A percentile compares a stretch with the other conserved stretches of the same genome.
phyloP scores from a whole-genome alignment of 805 yeast genomes.

The Ogataea kodamae region DNA sequence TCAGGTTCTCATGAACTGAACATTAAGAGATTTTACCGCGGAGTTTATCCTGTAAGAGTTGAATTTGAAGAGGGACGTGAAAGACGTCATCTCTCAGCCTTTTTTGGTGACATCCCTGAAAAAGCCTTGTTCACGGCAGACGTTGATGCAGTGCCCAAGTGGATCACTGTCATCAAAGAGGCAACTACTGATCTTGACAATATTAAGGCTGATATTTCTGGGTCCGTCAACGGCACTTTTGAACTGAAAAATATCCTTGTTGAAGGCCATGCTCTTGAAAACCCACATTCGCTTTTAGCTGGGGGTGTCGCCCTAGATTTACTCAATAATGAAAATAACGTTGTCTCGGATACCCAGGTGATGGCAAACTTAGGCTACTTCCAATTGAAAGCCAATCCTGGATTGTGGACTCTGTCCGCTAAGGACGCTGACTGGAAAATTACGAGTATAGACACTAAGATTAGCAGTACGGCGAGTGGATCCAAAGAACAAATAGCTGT shows the following conservation, averaged over 20 bases:
- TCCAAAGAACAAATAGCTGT: conserved; percentile 2
- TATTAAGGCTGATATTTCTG: conserved; percentile 43
- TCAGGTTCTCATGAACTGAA: conserved; percentile 37
- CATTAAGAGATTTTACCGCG: conserved; percentile 58
- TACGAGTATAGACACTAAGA: conserved; percentile 1
- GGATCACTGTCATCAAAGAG: conserved; percentile 59
- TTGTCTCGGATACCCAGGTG: conserved; percentile 54
- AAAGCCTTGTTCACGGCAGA: conserved; percentile 51
- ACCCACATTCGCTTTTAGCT: conserved; percentile 37
- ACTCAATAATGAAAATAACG: conserved; percentile 16
- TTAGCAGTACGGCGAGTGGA: background rate
- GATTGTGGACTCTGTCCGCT: conserved; percentile 55
- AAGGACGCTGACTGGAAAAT: conserved; percentile 25
- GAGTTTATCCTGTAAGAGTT: conserved; percentile 36
- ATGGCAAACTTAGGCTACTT: conserved; percentile 84
- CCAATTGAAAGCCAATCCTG: conserved; percentile 74
- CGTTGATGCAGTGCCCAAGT: conserved; percentile 58
- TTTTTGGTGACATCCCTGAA: conserved; percentile 50
- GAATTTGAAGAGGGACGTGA: conserved; percentile 32
- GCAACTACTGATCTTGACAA: conserved; percentile 63
- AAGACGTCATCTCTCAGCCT: conserved; percentile 25
- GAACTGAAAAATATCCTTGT: conserved; percentile 53
- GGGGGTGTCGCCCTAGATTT: conserved; percentile 51
- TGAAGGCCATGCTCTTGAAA: conserved; percentile 66
- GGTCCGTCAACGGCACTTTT: conserved; percentile 43